A percentile compares a stretch with the other conserved stretches of the same genome.
Evolutionary conservation across 805 yeast genomes (phyloP).

Genomic region (Kazachstania psychrophila): DNA sequence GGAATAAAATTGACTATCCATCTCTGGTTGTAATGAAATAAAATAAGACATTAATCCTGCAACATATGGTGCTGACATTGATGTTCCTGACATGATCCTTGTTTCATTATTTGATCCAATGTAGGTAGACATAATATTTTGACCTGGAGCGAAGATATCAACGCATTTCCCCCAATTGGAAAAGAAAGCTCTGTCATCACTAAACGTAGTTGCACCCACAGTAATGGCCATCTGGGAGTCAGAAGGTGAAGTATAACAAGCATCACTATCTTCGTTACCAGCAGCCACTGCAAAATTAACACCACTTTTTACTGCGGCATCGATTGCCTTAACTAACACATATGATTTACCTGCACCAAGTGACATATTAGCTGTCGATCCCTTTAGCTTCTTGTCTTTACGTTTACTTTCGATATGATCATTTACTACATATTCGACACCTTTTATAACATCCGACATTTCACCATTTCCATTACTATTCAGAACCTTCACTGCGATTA

Average conservation of each 20-base stretch:
- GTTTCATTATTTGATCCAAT: constrained; percentile 59
- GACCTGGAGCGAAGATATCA: constrained; percentile 94
- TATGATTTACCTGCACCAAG: constrained; percentile 87
- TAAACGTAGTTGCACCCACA: constrained; percentile 86
- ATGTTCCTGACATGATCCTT: constrained; percentile 82
- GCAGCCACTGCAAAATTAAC: constrained; percentile 91
- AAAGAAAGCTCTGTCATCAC: constrained; percentile 86
- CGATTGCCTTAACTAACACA: constrained; percentile 73
- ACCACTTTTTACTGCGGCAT: constrained; percentile 81
- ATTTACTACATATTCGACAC: constrained; percentile 73
- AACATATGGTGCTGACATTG: constrained; percentile 98
- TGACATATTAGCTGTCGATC: constrained; percentile 85
- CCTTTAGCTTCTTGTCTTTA: constrained; percentile 52
- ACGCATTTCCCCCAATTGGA: constrained; percentile 94
- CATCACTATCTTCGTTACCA: constrained; percentile 86
- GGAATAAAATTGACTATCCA: constrained; percentile 53
- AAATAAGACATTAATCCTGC: constrained; percentile 85
- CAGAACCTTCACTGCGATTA: constrained; percentile 77
- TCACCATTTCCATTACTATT: constrained; percentile 72
- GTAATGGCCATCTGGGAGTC: constrained; percentile 75
- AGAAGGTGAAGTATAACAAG: constrained; percentile 87
- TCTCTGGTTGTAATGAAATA: constrained; percentile 71
- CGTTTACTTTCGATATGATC: constrained; percentile 46
- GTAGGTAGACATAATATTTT: constrained; percentile 72
- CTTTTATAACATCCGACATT: constrained; percentile 74